Evolutionary conservation across 441 rosid genomes (phyloP), one percentile per base, ranked within the genome.

Genomic region (Viola pubescens): DNA sequence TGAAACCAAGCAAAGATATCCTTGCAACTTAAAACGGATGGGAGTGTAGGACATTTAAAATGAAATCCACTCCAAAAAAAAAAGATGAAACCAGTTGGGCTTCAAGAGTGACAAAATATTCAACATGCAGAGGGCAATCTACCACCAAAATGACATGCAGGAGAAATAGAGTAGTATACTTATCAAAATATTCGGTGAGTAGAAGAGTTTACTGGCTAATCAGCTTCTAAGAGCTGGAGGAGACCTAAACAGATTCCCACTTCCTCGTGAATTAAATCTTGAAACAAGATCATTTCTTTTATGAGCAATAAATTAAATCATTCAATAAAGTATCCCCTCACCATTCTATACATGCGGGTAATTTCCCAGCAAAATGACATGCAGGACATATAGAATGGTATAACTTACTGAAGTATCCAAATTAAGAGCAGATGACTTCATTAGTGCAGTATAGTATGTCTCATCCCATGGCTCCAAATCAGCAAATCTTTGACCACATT

Each of bases 381-480:
- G 0, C 61, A 60, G 49, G 52, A 64, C n/a, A 58, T 42, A 61
- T 43, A 67, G 42, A 66, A 56, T 16, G 11, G 11, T 37, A 69
- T 12, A 62, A 80, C 95, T 72, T 83, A 94, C 99, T 11, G 77
- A 70, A 16, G 91, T 75, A 72, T 88, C 85, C 74, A 90, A 72
- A 73, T 83, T 75, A 71, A 79, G 81, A 64, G 70, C 70, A 16
- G 91, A 82, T 48, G 95, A 82, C 72, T 83, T 94, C 92, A 94
- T 88, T 77, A 77, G 73, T 54, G 86, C 79, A 44, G 96, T 80
- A 69, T 86, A 90, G 75, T 88, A 83, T 38, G 95, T 70, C 73
- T 94, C 97, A 75, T 94, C 97, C 97, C 97, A 94, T 52, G 96
- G 97, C 75, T 90, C 92, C 65, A 94, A 67, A 71, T 83, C 95